Percentiles rank a stretch among this genome's conserved stretches.
These are phyloP conservation scores for baker's yeast (Saccharomyces cerevisiae) DNA, from an alignment of 805 yeast species.

Conservation along the genomic window DNA sequence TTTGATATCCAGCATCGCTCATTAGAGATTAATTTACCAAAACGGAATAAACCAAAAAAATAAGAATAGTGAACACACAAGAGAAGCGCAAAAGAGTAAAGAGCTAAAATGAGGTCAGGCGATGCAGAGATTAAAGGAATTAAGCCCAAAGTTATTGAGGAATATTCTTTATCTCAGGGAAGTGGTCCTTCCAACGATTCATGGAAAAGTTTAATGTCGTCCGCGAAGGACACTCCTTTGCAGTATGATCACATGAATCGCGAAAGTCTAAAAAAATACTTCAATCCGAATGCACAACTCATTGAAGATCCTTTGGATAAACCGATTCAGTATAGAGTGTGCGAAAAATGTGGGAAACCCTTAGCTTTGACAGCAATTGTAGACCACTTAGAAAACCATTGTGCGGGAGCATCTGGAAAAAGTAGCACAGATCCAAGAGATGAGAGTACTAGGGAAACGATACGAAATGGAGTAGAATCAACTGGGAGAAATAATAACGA, in stretches of 20 bases:
- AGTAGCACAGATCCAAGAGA: neutral
- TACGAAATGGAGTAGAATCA: neutral
- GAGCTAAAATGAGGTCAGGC: neutral
- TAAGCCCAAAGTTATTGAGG: neutral
- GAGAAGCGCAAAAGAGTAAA: neutral
- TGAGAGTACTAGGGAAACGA: neutral
- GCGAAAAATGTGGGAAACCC: conserved; percentile 29
- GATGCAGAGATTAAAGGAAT: neutral
- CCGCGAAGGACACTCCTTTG: conserved; percentile 12
- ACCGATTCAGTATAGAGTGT: conserved; percentile 20
- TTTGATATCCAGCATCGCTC: neutral
- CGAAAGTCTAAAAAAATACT: conserved; percentile 11
- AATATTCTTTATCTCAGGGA: neutral
- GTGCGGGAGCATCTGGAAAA: conserved; percentile 9
- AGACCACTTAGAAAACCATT: conserved; percentile 26
- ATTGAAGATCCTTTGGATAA: conserved; percentile 16
- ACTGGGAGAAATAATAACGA: neutral
- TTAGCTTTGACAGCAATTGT: conserved; percentile 18
- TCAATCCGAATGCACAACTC: conserved; percentile 19
- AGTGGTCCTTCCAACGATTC: neutral
- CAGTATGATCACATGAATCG: conserved; percentile 12
- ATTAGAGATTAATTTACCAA: neutral
- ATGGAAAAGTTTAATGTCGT: conserved; percentile 20
- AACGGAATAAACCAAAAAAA: neutral
- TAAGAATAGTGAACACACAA: neutral